A percentile compares a stretch with the other conserved stretches of the same genome.
Conservation (phyloP, 1,284 basidiomycete genomes). For the Pascua sp. region DNA sequence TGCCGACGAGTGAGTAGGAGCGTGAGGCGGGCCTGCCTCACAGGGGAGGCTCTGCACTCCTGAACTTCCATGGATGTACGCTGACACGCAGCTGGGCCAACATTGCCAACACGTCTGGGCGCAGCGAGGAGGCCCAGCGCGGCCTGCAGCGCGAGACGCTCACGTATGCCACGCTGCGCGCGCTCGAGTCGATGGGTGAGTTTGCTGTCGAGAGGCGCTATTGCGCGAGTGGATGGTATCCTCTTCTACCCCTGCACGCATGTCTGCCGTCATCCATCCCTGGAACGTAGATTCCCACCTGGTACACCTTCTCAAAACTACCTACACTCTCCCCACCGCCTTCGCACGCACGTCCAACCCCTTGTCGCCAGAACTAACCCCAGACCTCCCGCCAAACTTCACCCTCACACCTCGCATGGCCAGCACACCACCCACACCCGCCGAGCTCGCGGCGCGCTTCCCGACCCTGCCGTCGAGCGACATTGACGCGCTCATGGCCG, state of each 20-base stretch:
- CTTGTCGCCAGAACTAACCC: not conserved
- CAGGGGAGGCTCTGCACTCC: too few relatives aligned
- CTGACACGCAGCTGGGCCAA: constrained; percentile 30
- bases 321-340: too few relatives aligned
- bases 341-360: too few relatives aligned
- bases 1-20: constrained; percentile 70
- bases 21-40: too few relatives aligned
- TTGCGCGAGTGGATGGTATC: too few relatives aligned
- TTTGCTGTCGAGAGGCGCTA: not conserved
- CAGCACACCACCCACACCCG: constrained; percentile 27
- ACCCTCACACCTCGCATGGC: constrained; percentile 36
- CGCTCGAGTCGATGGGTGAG: constrained; percentile 17
- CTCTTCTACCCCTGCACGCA: not conserved
- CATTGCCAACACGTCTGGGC: constrained; percentile 37
- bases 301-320: too few relatives aligned
- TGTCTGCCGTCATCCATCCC: not conserved
- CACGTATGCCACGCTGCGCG: constrained; percentile 34
- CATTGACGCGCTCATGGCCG: constrained; percentile 38
- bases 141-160: constrained; percentile 26
- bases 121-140: constrained; percentile 43
- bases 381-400: constrained; percentile 27
- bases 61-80: too few relatives aligned
- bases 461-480: constrained; percentile 28
- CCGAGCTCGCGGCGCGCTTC: constrained; percentile 45
- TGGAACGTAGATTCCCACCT: too few relatives aligned